Percentiles rank a stretch among this genome's conserved stretches.
Conservation (phyloP, 768 basidiomycete species). For the Vararia minispora region DNA sequence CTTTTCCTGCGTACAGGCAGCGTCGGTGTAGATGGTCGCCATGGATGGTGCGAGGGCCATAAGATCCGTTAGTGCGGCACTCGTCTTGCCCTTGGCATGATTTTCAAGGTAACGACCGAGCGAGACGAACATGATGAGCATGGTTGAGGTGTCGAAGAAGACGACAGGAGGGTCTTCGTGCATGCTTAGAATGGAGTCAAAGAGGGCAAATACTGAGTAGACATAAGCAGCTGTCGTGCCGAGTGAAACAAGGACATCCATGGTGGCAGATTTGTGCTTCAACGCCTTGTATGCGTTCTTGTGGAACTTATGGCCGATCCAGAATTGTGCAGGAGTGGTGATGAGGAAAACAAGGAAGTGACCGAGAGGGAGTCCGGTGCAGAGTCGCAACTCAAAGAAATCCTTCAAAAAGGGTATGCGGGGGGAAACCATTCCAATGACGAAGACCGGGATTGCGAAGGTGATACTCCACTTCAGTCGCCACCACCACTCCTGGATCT, state of each 20-base stretch:
- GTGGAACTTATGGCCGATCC: constrained; percentile 84
- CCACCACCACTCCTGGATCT: constrained; percentile 80
- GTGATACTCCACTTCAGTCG: constrained; percentile 63
- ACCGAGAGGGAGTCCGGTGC: constrained; percentile 67
- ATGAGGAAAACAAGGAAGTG: constrained; percentile 67
- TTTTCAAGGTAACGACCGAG: constrained; percentile 95
- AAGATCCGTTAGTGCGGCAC: constrained; percentile 90
- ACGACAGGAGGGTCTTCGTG: constrained; percentile 69
- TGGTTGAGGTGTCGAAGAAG: constrained; percentile 98
- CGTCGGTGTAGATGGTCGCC: constrained; percentile 91
- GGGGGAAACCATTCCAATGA: constrained; percentile 77
- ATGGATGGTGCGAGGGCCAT: constrained; percentile 94
- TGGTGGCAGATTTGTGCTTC: constrained; percentile 83
- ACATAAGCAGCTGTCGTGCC: constrained; percentile 91
- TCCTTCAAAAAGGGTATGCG: constrained; percentile 49
- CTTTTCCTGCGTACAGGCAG: constrained; percentile 72
- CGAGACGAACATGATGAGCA: constrained; percentile 96
- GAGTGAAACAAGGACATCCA: constrained; percentile 96
- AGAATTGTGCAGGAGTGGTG: constrained; percentile 89
- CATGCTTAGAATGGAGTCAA: constrained; percentile 51
- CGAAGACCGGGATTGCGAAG: constrained; percentile 92
- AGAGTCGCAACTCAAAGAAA: constrained; percentile 38
- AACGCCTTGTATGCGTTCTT: constrained; percentile 83
- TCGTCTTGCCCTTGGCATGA: constrained; percentile 93
- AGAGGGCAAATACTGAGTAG: constrained; percentile 70